A percentile compares a stretch with the other conserved stretches of the same genome.
Evolutionary conservation across 257 asterid genomes (phyloP).

Genomic region (Jasminum sambac): DNA sequence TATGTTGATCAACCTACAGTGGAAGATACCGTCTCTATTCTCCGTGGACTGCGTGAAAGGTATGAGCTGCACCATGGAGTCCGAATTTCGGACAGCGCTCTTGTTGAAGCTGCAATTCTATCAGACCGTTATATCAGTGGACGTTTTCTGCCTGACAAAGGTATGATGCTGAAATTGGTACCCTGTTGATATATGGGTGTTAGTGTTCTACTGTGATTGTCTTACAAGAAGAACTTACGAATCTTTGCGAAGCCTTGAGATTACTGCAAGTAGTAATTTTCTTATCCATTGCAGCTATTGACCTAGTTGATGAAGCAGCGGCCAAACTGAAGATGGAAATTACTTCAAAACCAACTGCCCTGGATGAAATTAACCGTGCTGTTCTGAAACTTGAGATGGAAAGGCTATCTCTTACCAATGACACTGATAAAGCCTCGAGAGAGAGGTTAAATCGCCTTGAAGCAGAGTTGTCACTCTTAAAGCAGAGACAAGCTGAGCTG

Average conservation of each 20-base stretch:
- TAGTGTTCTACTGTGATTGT: background rate
- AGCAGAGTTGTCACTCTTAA: constrained; percentile 71
- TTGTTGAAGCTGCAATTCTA: constrained; percentile 88
- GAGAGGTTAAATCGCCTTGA: constrained; percentile 86
- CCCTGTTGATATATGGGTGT: too few species aligned
- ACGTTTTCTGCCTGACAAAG: constrained; percentile 95
- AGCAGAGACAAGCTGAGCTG: constrained; percentile 78
- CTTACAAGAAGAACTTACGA: background rate
- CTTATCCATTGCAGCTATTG: constrained; percentile 68
- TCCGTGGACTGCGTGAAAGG: constrained; percentile 93
- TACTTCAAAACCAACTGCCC: constrained; percentile 93
- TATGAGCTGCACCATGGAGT: constrained; percentile 98
- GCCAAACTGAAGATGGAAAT: constrained; percentile 98
- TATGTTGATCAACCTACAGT: constrained; percentile 92
- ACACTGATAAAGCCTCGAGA: constrained; percentile 83
- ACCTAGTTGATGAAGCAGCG: constrained; percentile 95
- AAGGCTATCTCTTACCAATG: constrained; percentile 84
- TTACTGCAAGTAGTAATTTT: constrained; percentile 10
- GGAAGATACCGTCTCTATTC: constrained; percentile 85
- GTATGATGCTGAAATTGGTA: constrained; percentile 31
- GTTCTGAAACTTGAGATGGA: constrained; percentile 96
- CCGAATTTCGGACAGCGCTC: constrained; percentile 87
- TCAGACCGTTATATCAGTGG: constrained; percentile 92
- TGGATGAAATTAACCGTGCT: constrained; percentile 83
- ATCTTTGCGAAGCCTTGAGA: background rate